A percentile compares a stretch with the other conserved stretches of the same genome.
Conservation (phyloP, 805 yeast species). For the Priceomyces melissophilus region DNA sequence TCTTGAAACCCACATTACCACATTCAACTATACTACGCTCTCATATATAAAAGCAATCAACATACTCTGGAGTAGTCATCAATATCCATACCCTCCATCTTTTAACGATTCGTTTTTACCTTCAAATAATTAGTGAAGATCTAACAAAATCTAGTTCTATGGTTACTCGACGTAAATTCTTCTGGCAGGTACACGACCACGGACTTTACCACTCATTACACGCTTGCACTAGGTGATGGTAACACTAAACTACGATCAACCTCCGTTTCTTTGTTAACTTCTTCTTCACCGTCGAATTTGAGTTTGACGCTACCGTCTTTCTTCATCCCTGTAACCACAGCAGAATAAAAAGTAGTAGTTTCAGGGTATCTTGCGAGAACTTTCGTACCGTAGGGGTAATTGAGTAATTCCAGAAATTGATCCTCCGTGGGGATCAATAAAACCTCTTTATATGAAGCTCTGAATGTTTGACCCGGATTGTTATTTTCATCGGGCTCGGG, state of each 20-base stretch:
- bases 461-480: slow-evolving; percentile 82
- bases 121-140: slow-evolving; percentile 7
- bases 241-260: slow-evolving; percentile 82
- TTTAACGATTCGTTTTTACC: slow-evolving; percentile 5
- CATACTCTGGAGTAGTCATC: slow-evolving; percentile 62
- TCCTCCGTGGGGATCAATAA: slow-evolving; percentile 62
- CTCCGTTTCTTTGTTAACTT: slow-evolving; percentile 90
- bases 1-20: neutral
- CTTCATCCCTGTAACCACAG: slow-evolving; percentile 77
- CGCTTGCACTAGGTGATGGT: slow-evolving; percentile 53
- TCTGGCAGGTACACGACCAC: neutral
- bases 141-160: slow-evolving; percentile 11
- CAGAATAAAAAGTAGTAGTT: slow-evolving; percentile 94
- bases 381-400: slow-evolving; percentile 70
- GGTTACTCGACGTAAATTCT: neutral
- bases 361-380: slow-evolving; percentile 96
- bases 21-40: neutral
- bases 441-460: slow-evolving; percentile 77
- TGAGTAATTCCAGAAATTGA: slow-evolving; percentile 38
- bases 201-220: no score
- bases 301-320: slow-evolving; percentile 75
- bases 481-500: slow-evolving; percentile 96
- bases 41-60: slow-evolving; percentile 10
- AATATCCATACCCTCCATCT: slow-evolving; percentile 61
- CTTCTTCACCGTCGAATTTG: slow-evolving; percentile 95